Conservation (phyloP, 228 moss, liverwort and hornwort genomes). For the Sphagnum fallax region DNA sequence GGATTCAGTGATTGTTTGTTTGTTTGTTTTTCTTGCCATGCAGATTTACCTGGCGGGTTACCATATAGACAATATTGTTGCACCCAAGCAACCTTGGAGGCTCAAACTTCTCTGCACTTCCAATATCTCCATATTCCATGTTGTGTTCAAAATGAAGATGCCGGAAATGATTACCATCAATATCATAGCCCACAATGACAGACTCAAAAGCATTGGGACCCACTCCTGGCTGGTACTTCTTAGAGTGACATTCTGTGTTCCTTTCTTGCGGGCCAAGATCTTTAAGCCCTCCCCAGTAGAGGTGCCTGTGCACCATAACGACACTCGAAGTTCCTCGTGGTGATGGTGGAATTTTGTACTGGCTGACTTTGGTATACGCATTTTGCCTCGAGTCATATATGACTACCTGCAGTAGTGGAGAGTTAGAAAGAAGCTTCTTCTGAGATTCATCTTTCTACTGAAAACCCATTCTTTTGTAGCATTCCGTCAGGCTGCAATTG, state of each 20-base stretch:
- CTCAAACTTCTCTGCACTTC: not conserved
- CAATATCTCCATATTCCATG: not conserved
- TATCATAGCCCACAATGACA: not conserved
- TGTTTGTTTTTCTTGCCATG: too few relatives aligned
- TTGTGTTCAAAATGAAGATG: not conserved
- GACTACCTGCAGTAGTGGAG: not conserved
- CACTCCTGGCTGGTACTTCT: not conserved
- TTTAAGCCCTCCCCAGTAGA: slow-evolving; percentile 6
- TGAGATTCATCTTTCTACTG: too few relatives aligned
- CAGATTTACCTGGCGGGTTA: slow-evolving; percentile 4
- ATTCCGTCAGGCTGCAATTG: too few relatives aligned
- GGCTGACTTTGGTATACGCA: slow-evolving; percentile 18
- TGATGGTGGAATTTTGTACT: slow-evolving; percentile 15
- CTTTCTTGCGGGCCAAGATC: not conserved
- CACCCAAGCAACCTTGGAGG: slow-evolving; percentile 1
- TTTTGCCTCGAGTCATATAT: slow-evolving; percentile 30
- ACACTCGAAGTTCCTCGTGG: slow-evolving; percentile 1
- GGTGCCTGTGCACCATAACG: slow-evolving; percentile 2
- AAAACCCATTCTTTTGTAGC: too few relatives aligned
- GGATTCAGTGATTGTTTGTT: too few relatives aligned
- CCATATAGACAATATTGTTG: not conserved
- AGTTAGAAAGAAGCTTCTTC: too few relatives aligned
- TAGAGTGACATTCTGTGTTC: not conserved
- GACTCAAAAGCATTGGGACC: not conserved
- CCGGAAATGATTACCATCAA: not conserved